Percentiles rank a stretch among this genome's conserved stretches.
These are phyloP conservation scores for Laetiporus sulphureus DNA, from an alignment of 1,284 basidiomycete species.

Conservation along the genomic window DNA sequence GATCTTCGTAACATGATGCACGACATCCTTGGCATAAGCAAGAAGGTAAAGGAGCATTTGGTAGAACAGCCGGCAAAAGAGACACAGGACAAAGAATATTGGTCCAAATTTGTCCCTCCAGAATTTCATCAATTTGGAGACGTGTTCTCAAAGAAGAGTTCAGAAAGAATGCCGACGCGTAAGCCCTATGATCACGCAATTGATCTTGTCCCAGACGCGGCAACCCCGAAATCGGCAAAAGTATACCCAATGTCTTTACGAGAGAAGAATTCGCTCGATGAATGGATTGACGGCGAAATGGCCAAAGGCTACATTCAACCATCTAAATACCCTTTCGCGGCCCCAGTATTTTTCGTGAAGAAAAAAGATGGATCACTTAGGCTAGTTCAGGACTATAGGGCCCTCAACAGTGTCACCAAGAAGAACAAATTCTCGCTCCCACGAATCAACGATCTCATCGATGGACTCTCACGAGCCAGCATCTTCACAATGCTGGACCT, in stretches of 20 bases:
- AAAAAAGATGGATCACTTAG: slow-evolving; percentile 5
- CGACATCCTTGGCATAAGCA: no score
- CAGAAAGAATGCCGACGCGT: background rate
- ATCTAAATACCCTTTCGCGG: background rate
- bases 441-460: slow-evolving; percentile 5
- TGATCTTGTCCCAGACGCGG: background rate
- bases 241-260: background rate
- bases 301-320: background rate
- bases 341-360: slow-evolving; percentile 4
- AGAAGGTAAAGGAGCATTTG: no score
- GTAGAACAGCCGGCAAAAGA: no score
- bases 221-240: background rate
- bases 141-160: background rate
- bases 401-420: slow-evolving; percentile 11
- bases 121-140: background rate
- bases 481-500: slow-evolving; percentile 10
- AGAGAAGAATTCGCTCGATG: background rate
- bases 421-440: slow-evolving; percentile 9
- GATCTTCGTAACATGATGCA: no score
- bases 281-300: background rate
- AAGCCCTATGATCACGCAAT: background rate
- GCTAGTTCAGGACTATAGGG: slow-evolving; percentile 6
- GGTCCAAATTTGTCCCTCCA: background rate
- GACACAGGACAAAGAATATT: no score
- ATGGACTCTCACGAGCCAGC: slow-evolving; percentile 3